Conservation (phyloP, 2,329 filamentous ascomycete species). For the Penicillium sp. region DNA sequence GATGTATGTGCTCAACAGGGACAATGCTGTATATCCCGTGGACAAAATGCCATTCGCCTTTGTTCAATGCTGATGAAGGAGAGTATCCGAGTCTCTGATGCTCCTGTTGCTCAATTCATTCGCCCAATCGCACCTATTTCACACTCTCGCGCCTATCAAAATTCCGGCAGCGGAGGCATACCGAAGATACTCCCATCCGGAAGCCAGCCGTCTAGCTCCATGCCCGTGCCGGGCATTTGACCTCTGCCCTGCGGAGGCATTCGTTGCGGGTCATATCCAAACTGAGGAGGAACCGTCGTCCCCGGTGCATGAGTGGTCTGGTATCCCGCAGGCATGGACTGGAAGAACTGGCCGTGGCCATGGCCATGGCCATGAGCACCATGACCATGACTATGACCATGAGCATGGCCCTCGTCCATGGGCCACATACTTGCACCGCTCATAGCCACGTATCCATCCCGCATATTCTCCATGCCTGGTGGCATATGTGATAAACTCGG, state of each 20-base stretch:
- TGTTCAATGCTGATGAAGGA: not conserved
- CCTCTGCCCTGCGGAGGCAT: conserved; percentile 25
- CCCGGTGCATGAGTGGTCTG: conserved; percentile 29
- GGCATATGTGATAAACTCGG: conserved; percentile 25
- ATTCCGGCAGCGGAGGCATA: conserved; percentile 37
- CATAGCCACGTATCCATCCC: conserved; percentile 33
- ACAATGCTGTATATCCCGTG: not conserved
- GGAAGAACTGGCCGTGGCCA: conserved; percentile 23
- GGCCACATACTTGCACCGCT: conserved; percentile 32
- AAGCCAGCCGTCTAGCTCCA: conserved; percentile 42
- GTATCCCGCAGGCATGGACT: conserved; percentile 26
- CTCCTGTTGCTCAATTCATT: not conserved
- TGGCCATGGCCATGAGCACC: not conserved
- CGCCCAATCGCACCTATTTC: not conserved
- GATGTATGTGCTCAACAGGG: not conserved
- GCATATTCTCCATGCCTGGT: conserved; percentile 28
- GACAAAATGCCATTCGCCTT: not conserved
- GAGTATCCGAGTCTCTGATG: not conserved
- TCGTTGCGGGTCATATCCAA: conserved; percentile 32
- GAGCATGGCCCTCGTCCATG: conserved; percentile 27
- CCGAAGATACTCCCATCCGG: conserved; percentile 40
- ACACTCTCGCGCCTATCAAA: conserved; percentile 23
- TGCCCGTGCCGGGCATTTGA: conserved; percentile 29
- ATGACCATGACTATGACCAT: conserved; percentile 25
- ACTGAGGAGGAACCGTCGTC: conserved; percentile 31